Evolutionary conservation across 345 rosid species (phyloP), one percentile per base, ranked within the genome.

Genomic region (Euclidium syriacum): DNA sequence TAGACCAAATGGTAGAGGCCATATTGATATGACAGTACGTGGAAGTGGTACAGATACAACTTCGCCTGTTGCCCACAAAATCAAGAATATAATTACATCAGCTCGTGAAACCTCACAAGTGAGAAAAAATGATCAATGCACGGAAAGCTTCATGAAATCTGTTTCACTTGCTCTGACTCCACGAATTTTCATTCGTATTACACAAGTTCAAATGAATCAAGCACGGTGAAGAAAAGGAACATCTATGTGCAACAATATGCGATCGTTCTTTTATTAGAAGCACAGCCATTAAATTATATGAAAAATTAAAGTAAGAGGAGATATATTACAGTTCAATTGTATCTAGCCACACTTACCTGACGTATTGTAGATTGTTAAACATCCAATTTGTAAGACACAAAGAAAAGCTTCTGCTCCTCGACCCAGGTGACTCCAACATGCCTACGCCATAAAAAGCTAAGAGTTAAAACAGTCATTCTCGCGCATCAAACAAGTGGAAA

Each of bases 1-100:
- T 56, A 94, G 73, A 70, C 97, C 99, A 80, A 68, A 84, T 39
- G 95, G 97, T 71, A 87, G 90, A 72, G 96, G 79, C 96, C 97
- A 94, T 68, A 94, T 83, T 16, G 99, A 94, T 72, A 85, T 49
- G 67, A 83, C 72, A 27, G 81, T 60, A 32, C 81, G 75, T 54
- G 84, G 78, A 53, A 94, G 86, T 35, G 91, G 90, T 72, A 94
- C 71, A 32, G 81, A 73, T 52, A 80, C 84, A 61, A 85, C 85
- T 78, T 89, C 97, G 30, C 97, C 99, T 94, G 78, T 56, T 15
- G 35, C 41, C 48, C 56, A 72, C 65, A 67, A 47, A 58, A 42
- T 46, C 10, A 56, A 30, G 32, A 22, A 14, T 34, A 57, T 48
- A 38, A 20, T 35, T 14, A 23, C 16, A 40, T 62, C 54, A 49